Base-by-base conservation (phyloP, 306 rosid genomes). In the Fragaria vesca region DNA sequence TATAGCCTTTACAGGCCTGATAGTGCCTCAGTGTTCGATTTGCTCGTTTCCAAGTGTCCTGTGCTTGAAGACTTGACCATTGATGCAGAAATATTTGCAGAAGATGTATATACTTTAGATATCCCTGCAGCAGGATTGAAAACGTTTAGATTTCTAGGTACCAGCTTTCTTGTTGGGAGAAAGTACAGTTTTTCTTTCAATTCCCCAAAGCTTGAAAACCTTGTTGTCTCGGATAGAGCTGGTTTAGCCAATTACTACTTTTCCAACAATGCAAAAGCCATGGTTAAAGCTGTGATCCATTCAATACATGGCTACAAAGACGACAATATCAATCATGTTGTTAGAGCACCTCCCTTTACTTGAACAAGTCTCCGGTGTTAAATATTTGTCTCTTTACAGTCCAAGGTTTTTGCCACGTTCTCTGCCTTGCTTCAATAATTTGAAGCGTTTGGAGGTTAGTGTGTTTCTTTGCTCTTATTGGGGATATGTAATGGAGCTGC, bases 131-230 rank as follows among this genome's bases (percentile, higher is more conserved):
- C 30, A 0, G 15, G 2, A n/a, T 21, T 57, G 15, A 57, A n/a
- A 57, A 57, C 32, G 5, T 57, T 21, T 8, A 55, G 30, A 55
- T 20, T n/a, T 20, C 11, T 6, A 0, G 26, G 11, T 54, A 1
- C 13, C 13, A 1, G 0, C 24, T 16, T 51, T 0, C 0, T 18
- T 1, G 20, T 0, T 51, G n/a, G 8, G n/a, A 15, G 0, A 38
- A 20, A n/a, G 30, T 21, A 57, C 5, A 21, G 30, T 2, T 1
- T n/a, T 57, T 57, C 5, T 57, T 8, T 57, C 30, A 21, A 57
- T 57, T 30, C 63, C 30, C 32, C 30, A 57, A n/a, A 57, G 15
- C 63, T 57, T 57, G 32, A 57, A 57, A 57, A n/a, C 30, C 15
- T n/a, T 57, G 6, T 21, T 1, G 63, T 57, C 30, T 8, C 13